phyloP scores from a whole-genome alignment of 768 basidiomycete genomes.

The Psilocybe cubensis region DNA sequence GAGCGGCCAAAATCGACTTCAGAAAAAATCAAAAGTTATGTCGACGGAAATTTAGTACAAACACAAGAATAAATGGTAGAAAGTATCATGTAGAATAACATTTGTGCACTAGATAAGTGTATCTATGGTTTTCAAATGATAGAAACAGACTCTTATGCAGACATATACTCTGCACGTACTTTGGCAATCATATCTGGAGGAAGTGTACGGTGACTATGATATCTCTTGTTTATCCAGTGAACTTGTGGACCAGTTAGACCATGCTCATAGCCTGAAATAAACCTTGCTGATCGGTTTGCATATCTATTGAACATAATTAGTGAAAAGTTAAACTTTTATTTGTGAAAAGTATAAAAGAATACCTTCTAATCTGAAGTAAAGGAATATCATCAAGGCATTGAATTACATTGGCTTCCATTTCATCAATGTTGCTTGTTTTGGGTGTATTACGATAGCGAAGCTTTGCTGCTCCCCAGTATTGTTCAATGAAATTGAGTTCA shows the following conservation, averaged over 20 bases:
- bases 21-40: too few species aligned
- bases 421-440: slow-evolving; percentile 28
- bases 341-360: not conserved
- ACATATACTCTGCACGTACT: too few species aligned
- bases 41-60: too few species aligned
- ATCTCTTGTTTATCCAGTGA: slow-evolving; percentile 31
- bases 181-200: slow-evolving; percentile 21
- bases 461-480: slow-evolving; percentile 38
- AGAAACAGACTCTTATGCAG: too few species aligned
- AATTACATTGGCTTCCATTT: slow-evolving; percentile 36
- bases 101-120: too few species aligned
- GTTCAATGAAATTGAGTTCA: slow-evolving; percentile 41
- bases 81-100: too few species aligned
- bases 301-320: slow-evolving; percentile 3
- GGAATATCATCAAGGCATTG: slow-evolving; percentile 31
- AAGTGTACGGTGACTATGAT: slow-evolving; percentile 31
- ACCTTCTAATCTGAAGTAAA: slow-evolving; percentile 27
- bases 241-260: slow-evolving; percentile 32
- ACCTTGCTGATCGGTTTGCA: slow-evolving; percentile 19
- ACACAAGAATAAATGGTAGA: too few species aligned
- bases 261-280: slow-evolving; percentile 26
- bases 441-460: slow-evolving; percentile 24
- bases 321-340: not conserved
- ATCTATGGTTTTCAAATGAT: too few species aligned
- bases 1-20: too few species aligned